phyloP scores from a whole-genome alignment of 192 early-diverging fungal genomes.

The Backusella parvicylindrica region DNA sequence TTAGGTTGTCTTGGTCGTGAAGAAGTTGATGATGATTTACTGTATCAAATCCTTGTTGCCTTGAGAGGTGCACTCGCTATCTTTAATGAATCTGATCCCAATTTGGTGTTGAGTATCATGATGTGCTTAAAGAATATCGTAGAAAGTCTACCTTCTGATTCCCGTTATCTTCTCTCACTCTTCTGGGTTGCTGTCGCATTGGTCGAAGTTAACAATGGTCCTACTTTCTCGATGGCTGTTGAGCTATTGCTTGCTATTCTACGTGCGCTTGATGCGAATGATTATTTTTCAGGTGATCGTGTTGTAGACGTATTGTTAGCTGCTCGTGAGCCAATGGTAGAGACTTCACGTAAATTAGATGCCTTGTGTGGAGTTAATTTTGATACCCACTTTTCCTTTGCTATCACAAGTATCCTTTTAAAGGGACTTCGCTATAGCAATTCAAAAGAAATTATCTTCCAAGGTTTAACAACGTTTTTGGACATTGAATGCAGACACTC shows the following conservation, averaged over 20 bases:
- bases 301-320: conserved; percentile 71
- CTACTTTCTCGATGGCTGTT: conserved; percentile 71
- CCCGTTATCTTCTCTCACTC: conserved; percentile 76
- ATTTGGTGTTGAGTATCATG: conserved; percentile 81
- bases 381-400: conserved; percentile 83
- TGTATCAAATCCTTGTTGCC: conserved; percentile 92
- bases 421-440: conserved; percentile 78
- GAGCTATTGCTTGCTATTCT: conserved; percentile 70
- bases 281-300: conserved; percentile 66
- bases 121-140: conserved; percentile 91
- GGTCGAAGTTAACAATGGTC: conserved; percentile 82
- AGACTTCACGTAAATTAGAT: conserved; percentile 73
- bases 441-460: conserved; percentile 71
- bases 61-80: conserved; percentile 81
- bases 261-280: conserved; percentile 69
- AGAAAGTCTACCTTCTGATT: conserved; percentile 75
- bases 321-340: conserved; percentile 67
- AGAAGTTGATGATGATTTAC: conserved; percentile 87
- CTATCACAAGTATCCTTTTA: conserved; percentile 74
- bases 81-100: conserved; percentile 80
- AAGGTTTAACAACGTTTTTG: conserved; percentile 69
- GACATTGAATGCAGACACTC: conserved; percentile 63
- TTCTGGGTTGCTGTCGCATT: conserved; percentile 92
- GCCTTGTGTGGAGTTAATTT: conserved; percentile 76
- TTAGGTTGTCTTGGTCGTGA: conserved; percentile 86